phyloP scores from a whole-genome alignment of 352 stramenopile genomes.

The Phytophthora palmivora region DNA sequence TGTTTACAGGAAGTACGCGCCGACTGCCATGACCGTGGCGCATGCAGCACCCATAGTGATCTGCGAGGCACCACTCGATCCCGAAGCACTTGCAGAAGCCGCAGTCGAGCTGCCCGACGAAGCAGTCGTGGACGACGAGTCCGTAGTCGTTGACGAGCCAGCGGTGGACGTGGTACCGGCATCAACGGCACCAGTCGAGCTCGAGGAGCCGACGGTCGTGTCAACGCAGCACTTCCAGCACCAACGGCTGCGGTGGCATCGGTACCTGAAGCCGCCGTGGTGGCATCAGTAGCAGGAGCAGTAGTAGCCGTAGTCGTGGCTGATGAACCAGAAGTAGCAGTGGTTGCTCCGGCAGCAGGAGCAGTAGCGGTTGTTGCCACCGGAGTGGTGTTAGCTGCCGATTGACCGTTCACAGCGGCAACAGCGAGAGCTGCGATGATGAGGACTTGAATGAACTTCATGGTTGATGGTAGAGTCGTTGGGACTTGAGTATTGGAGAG shows the following conservation, averaged over 20 bases:
- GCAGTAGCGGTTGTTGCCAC: conserved; percentile 9
- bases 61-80: conserved; percentile 33
- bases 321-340: background rate
- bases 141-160: conserved; percentile 18
- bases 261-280: conserved; percentile 16
- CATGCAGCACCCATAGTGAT: conserved; percentile 31
- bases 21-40: conserved; percentile 27
- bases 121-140: conserved; percentile 22
- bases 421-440: conserved; percentile 35
- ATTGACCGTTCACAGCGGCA: conserved; percentile 33
- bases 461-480: conserved; percentile 21
- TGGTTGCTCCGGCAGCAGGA: conserved; percentile 8
- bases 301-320: conserved; percentile 1
- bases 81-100: conserved; percentile 25
- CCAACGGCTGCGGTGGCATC: conserved; percentile 18
- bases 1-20: conserved; percentile 38
- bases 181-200: conserved; percentile 13
- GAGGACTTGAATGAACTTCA: conserved; percentile 46
- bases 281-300: conserved; percentile 1
- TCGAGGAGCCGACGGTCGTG: conserved; percentile 23
- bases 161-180: conserved; percentile 4
- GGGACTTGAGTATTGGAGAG: conserved; percentile 30
- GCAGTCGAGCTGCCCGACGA: conserved; percentile 15
- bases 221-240: conserved; percentile 14
- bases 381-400: conserved; percentile 16